phyloP scores from a whole-genome alignment of 2,329 filamentous ascomycete genomes.

The Aspergillus melleus region DNA sequence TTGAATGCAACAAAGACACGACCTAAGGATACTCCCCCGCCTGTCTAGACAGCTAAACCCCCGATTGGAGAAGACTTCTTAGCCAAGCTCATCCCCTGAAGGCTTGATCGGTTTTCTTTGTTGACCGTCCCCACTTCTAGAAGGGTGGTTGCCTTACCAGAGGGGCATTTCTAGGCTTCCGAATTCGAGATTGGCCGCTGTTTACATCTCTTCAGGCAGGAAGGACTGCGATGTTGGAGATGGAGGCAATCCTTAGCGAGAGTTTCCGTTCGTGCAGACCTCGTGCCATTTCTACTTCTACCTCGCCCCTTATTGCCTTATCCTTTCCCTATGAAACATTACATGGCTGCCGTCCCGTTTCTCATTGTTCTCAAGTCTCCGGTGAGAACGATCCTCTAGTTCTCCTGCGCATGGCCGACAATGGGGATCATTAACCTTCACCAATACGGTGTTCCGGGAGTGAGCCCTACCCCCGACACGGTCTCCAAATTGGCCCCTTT shows the following conservation, averaged over 20 bases:
- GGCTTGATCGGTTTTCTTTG: neutral
- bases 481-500: slow-evolving; percentile 28
- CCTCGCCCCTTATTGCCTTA: too few species aligned
- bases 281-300: too few species aligned
- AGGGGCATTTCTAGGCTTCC: neutral
- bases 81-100: neutral
- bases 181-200: neutral
- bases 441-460: neutral
- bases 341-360: too few species aligned
- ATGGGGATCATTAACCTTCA: neutral
- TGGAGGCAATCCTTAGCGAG: too few species aligned
- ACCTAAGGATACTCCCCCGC: too few species aligned
- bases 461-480: slow-evolving; percentile 10
- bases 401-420: neutral
- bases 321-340: too few species aligned
- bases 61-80: neutral
- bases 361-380: too few species aligned
- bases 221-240: neutral
- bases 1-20: too few species aligned
- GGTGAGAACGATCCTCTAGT: too few species aligned
- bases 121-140: neutral
- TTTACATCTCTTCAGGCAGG: neutral
- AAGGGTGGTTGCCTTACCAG: neutral
- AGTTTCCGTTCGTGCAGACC: too few species aligned
- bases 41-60: too few species aligned